Evolutionary conservation across 2,329 filamentous ascomycete species (phyloP), one percentile per base, ranked within the genome.

Genomic region (Teratosphaeria nubilosa): DNA sequence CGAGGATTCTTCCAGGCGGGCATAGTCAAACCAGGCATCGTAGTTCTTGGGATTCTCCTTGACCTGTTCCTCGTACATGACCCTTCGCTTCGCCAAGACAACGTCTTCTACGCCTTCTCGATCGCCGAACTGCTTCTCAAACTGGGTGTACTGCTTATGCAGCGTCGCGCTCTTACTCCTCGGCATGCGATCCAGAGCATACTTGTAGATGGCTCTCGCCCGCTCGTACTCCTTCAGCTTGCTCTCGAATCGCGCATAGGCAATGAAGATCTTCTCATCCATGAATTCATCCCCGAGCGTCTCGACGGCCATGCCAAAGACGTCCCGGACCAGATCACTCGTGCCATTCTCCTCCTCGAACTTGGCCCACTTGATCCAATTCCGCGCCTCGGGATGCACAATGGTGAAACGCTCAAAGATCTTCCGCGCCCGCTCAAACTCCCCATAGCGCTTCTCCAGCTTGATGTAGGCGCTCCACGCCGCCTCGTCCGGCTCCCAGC

Each of bases 361-460:
- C 62, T 89, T 88, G 60, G 92, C 87, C 94, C 94, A 99, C 72
- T 96, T 96, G 75, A 99, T 95, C 91, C 92, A 99, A 70, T 96
- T 97, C 68, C 88, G 85, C 24, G 94, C 89, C 69, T 97, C 92
- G 0, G 94, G 91, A 65, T 97, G 94, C 9, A 97, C 89, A 60
- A 91, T 82, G 1, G 91, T 96, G 69, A 96, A 96, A 30, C 89
- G 82, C 70, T 90, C 84, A 71, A 95, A 97, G 64, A 99, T 92
- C 51, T 87, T 86, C 45, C 94, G 81, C n/a, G 91, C 92, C 59
- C 91, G 80, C 60, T 96, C 90, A 68, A 87, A 94, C 73, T 99
- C 94, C 67, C 86, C 86, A 70, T 97, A 97, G 59, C 94, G 80
- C 78, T 95, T 96, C 78, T 99, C 94, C 60, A 99, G 75, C 76